Evolutionary conservation across 2,329 filamentous ascomycete species (phyloP).

Genomic region (Aspergillus carbonarius): DNA sequence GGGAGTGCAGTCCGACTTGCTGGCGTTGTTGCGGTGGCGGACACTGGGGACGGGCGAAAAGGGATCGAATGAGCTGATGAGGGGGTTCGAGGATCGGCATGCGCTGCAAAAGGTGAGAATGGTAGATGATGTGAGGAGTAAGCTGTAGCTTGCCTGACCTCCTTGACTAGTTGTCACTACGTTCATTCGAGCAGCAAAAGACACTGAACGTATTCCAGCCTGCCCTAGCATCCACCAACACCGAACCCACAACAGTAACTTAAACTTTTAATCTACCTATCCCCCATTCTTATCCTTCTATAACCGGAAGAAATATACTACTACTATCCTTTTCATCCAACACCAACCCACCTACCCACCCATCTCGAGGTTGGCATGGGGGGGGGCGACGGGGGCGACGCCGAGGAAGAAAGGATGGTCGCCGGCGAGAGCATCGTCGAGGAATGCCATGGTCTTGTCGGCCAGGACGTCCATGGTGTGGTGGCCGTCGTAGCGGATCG

Average conservation of each 20-base stretch:
- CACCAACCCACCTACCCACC: no score
- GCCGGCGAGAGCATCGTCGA: conserved; percentile 56
- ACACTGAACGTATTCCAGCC: no score
- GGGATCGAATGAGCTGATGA: neutral
- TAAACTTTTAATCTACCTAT: no score
- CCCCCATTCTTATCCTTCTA: no score
- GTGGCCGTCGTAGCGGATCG: conserved; percentile 53
- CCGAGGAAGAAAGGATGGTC: conserved; percentile 59
- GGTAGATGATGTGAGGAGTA: neutral
- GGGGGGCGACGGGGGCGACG: neutral
- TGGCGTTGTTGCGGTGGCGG: conserved; percentile 26
- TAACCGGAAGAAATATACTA: conserved; percentile 56
- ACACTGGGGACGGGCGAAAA: conserved; percentile 1
- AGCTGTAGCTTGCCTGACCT: neutral
- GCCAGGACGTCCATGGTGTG: conserved; percentile 60
- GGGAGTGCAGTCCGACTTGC: conserved; percentile 24
- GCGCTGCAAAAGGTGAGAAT: neutral
- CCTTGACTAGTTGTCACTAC: no score
- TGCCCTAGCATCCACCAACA: no score
- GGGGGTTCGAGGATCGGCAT: neutral
- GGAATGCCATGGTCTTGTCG: conserved; percentile 55
- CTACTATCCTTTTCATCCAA: neutral
- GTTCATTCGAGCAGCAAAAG: no score
- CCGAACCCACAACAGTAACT: no score
- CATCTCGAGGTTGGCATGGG: neutral